Base-by-base conservation (phyloP, 1,139 yeast genomes). In the Blastobotrys elegans region DNA sequence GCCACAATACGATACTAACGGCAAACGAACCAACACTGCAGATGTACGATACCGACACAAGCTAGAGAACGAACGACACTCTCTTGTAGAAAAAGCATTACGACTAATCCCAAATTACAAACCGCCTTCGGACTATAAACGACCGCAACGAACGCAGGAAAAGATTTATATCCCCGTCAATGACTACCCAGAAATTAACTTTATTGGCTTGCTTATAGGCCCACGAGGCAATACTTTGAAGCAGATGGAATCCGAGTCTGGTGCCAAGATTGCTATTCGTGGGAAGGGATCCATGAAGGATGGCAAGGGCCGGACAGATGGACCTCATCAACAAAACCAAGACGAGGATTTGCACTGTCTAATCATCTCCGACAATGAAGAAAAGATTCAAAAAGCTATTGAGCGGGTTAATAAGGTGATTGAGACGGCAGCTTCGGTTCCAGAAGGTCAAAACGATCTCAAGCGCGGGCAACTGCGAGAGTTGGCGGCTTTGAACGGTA, bases 241-340 rank as follows among this genome's bases (percentile, higher is more conserved):
- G 53, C 80, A 80, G 57, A 70, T 94, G 67, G 96, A 90, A 62
- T 82, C 80, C 43, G 80, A 83, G 45, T 82, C 94, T 43, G 95
- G 95, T 0, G 96, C 97, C 20, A 77, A 76, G 53, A 82, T 90
- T 52, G 94, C 90, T 2, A 84, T 90, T 35, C 73, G 97, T 58
- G 97, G 97, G 33, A 82, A 84, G 58, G 99, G 99, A 0, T 89
- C 97, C 0, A 95, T 89, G 18, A 92, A 92, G 61, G 96, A 88
- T 61, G 97, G 97, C 37, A 84, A 83, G 63, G 76, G 77, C 50
- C 67, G 75, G 13, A 63, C 68, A 22, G 75, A 74, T 51, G 67
- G 74, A 8, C 72, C 75, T 2, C 71, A 73, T 40, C 65, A 65
- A 43, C 75, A 79, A 48, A 76, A 79, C 50, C 65, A 78, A 57